Conservation (phyloP, 2,329 filamentous ascomycete species). For the Apiospora koreana region DNA sequence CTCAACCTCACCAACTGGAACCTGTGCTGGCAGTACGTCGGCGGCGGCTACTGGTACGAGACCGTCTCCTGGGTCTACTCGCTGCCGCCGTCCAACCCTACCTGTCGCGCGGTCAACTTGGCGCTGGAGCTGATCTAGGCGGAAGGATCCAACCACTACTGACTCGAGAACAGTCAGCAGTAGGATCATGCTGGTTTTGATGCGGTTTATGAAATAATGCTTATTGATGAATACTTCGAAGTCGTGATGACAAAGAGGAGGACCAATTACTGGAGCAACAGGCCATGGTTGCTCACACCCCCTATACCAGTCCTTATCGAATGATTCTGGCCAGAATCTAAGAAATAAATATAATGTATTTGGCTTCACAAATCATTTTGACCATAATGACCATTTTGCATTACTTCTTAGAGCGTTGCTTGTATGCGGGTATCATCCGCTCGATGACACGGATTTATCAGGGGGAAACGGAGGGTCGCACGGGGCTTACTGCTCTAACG, state of each 20-base stretch:
- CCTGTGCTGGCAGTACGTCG: conserved; percentile 28
- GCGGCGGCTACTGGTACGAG: conserved; percentile 24
- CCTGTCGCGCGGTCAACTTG: conserved; percentile 25
- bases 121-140: conserved; percentile 15
- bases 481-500: background rate
- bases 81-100: conserved; percentile 26
- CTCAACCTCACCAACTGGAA: conserved; percentile 23
- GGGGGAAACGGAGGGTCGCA: background rate
- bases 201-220: background rate
- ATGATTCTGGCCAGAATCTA: background rate
- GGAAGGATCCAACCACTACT: too few species aligned
- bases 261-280: background rate
- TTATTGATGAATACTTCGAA: background rate
- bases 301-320: background rate
- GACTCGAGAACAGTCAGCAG: too few species aligned
- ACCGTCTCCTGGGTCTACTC: conserved; percentile 27
- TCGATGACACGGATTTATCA: background rate
- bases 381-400: background rate
- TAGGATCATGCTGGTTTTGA: background rate
- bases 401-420: background rate
- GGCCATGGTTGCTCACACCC: background rate
- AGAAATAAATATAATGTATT: background rate
- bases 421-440: background rate
- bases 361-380: background rate
- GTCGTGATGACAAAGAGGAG: background rate